These are phyloP conservation scores for Sambucus nigra DNA, from an alignment of 129 eudicot species.

Conservation along the genomic window DNA sequence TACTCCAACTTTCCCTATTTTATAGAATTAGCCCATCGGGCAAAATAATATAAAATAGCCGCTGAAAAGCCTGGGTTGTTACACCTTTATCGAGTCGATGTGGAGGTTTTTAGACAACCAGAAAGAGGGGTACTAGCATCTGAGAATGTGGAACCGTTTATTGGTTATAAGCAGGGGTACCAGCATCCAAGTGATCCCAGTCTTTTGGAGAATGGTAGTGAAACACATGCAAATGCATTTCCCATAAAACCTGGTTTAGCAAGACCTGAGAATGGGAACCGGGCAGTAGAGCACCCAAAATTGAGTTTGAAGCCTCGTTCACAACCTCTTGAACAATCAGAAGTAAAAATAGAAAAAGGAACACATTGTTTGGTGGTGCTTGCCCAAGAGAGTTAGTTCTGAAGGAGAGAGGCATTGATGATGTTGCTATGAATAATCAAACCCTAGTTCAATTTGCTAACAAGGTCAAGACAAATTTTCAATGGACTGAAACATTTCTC, in stretches of 20 bases:
- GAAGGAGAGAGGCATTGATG: constrained; percentile 76
- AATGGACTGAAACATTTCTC: constrained; percentile 28
- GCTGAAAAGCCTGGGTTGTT: no score
- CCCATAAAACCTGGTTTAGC: constrained; percentile 17
- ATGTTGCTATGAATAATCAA: constrained; percentile 27
- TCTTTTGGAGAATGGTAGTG: constrained; percentile 20
- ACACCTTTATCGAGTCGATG: constrained; percentile 40
- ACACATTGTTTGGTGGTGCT: constrained; percentile 79
- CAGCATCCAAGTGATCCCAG: constrained; percentile 28
- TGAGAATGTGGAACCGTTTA: constrained; percentile 32
- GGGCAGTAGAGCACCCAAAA: constrained; percentile 55
- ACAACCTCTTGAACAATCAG: constrained; percentile 51
- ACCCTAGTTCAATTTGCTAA: constrained; percentile 33
- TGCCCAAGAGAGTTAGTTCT: constrained; percentile 92
- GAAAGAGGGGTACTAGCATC: constrained; percentile 56
- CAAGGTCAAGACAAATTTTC: constrained; percentile 41
- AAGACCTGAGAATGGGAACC: constrained; percentile 30
- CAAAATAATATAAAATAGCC: no score
- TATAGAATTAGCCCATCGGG: no score
- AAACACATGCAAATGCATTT: constrained; percentile 22
- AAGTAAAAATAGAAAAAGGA: constrained; percentile 37
- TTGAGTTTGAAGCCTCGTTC: constrained; percentile 66
- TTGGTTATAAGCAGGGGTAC: constrained; percentile 33
- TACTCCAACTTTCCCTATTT: no score
- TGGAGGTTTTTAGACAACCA: constrained; percentile 49